Evolutionary conservation across 2,329 filamentous ascomycete genomes (phyloP).

Genomic region (Didymella sp.): DNA sequence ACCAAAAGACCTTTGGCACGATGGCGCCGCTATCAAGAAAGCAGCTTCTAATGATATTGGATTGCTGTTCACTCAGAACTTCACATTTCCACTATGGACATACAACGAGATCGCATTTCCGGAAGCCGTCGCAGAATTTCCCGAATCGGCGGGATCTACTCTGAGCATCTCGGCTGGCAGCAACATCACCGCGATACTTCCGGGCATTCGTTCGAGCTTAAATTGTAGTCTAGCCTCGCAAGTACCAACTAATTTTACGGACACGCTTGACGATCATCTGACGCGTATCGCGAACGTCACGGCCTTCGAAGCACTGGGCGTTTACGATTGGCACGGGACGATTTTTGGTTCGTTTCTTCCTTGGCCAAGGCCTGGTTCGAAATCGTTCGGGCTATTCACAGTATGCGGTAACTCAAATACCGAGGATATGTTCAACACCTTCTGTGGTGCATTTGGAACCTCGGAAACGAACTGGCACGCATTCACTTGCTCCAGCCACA

Average conservation of each 20-base stretch:
- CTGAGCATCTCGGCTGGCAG: too few species aligned
- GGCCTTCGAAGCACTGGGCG: background rate
- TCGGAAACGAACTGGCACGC: background rate
- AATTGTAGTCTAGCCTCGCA: background rate
- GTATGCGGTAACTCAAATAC: background rate
- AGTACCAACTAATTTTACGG: background rate
- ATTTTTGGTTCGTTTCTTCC: background rate
- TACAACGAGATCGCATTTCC: background rate
- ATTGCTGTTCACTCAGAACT: background rate
- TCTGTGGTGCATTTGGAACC: background rate
- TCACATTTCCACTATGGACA: background rate
- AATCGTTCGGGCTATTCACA: background rate
- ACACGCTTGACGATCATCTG: background rate
- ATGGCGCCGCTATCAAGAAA: background rate
- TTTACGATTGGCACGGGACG: background rate
- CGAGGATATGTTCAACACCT: background rate
- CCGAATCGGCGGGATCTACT: background rate
- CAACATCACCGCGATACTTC: background rate
- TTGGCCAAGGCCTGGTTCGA: background rate
- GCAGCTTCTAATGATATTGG: background rate
- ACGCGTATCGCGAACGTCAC: background rate
- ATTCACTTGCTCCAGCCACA: background rate
- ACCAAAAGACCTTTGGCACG: background rate
- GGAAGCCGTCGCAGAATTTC: background rate
- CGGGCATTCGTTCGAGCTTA: background rate